phyloP scores from a whole-genome alignment of 768 basidiomycete species.

The Podaxis mareebaensis region DNA sequence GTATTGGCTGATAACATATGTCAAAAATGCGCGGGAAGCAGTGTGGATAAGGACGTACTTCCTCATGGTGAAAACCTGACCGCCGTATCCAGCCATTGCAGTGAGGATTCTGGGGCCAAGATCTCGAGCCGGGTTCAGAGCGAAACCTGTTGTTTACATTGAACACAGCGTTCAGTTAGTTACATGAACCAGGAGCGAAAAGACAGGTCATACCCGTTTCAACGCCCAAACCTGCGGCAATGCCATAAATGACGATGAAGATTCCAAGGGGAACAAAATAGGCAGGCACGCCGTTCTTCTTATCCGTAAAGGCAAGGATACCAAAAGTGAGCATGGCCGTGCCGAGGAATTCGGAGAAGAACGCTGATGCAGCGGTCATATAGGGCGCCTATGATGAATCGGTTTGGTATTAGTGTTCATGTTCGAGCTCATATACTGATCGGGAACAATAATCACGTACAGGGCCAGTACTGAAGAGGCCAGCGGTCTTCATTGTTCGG shows the following conservation, averaged over 20 bases:
- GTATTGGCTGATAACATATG: slow-evolving; percentile 47
- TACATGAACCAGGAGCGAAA: not conserved
- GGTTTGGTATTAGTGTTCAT: not conserved
- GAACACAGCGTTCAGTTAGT: not conserved
- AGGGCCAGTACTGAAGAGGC: slow-evolving; percentile 60
- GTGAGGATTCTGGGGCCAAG: slow-evolving; percentile 65
- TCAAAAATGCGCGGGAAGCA: not conserved
- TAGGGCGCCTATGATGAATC: slow-evolving; percentile 31
- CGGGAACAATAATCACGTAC: slow-evolving; percentile 35
- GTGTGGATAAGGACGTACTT: slow-evolving; percentile 31
- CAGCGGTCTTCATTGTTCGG: slow-evolving; percentile 57
- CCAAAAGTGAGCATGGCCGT: slow-evolving; percentile 58
- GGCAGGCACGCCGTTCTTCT: slow-evolving; percentile 48
- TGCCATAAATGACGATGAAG: slow-evolving; percentile 51
- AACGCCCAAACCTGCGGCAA: slow-evolving; percentile 61
- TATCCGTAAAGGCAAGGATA: slow-evolving; percentile 56
- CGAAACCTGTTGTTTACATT: slow-evolving; percentile 29
- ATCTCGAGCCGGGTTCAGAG: slow-evolving; percentile 43
- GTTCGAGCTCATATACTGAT: not conserved
- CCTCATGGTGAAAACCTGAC: slow-evolving; percentile 37
- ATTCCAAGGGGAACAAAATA: slow-evolving; percentile 58
- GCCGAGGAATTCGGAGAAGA: slow-evolving; percentile 58
- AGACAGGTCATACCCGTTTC: slow-evolving; percentile 44
- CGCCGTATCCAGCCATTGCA: slow-evolving; percentile 69
- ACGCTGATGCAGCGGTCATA: slow-evolving; percentile 40